phyloP scores from a whole-genome alignment of 75 land plant species.

The Cryptomeria japonica region DNA sequence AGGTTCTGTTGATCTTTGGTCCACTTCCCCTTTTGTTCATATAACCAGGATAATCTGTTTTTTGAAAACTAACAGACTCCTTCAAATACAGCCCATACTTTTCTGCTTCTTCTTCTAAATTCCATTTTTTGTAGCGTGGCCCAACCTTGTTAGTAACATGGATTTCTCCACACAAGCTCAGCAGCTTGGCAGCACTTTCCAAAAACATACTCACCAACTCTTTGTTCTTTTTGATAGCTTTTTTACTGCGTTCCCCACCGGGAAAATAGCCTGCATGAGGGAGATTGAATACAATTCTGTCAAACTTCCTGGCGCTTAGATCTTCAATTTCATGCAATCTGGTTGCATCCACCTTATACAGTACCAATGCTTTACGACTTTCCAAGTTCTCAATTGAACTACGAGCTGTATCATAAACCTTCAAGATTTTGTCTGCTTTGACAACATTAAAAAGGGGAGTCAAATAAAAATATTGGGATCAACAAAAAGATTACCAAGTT shows the following conservation, averaged over 20 bases:
- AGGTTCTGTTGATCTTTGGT: conserved; percentile 11
- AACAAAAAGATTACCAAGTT: too few species aligned
- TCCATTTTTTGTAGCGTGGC: conserved; percentile 37
- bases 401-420: background rate
- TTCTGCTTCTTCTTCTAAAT: conserved; percentile 29
- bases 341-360: conserved; percentile 10
- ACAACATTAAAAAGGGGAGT: too few species aligned
- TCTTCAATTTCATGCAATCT: background rate
- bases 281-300: conserved; percentile 8
- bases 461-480: too few species aligned
- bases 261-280: conserved; percentile 13
- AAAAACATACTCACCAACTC: conserved; percentile 30
- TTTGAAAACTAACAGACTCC: conserved; percentile 18
- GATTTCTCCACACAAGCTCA: conserved; percentile 26
- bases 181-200: conserved; percentile 20
- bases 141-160: conserved; percentile 35
- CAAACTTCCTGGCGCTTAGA: background rate
- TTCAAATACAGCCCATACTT: conserved; percentile 29
- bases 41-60: conserved; percentile 43
- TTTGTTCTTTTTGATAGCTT: conserved; percentile 15
- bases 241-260: background rate
- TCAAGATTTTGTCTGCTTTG: background rate
- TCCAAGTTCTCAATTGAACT: conserved; percentile 8
- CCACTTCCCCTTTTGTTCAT: conserved; percentile 43
- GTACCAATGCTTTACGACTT: conserved; percentile 5